phyloP scores from a whole-genome alignment of 78 protist species.

The Chrysochromulina parva region DNA sequence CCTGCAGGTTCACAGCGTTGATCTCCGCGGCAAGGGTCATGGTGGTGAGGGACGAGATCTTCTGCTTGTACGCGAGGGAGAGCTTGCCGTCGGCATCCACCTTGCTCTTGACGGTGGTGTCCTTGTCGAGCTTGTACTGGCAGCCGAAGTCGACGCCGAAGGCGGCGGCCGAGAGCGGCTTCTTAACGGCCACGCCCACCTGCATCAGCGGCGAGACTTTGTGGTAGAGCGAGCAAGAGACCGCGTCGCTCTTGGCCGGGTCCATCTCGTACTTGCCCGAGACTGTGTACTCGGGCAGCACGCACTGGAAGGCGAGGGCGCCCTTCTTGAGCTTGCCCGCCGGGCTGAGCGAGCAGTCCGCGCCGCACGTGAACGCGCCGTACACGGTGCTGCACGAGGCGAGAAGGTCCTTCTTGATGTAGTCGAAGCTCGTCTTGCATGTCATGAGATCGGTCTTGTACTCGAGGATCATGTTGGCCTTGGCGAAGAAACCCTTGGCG shows the following conservation, averaged over 20 bases:
- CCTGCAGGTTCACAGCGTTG: neutral
- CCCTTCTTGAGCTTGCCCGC: too few relatives aligned
- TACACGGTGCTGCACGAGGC: too few relatives aligned
- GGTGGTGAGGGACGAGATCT: neutral
- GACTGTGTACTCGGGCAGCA: neutral
- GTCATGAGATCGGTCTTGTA: neutral
- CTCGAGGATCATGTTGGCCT: neutral
- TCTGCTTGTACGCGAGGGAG: conserved; percentile 8
- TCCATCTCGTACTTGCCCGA: neutral
- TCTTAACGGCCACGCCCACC: neutral
- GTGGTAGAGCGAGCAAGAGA: neutral
- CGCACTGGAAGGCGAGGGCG: neutral
- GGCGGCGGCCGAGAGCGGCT: neutral
- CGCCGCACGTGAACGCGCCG: neutral
- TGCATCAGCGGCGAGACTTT: neutral
- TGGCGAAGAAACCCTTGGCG: neutral
- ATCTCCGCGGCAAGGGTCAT: neutral
- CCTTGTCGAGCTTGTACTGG: conserved; percentile 9
- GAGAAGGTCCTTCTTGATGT: neutral
- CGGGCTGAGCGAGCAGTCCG: neutral
- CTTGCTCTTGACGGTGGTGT: neutral
- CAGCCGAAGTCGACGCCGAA: neutral
- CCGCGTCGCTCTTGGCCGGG: neutral
- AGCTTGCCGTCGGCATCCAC: neutral
- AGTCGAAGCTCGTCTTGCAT: neutral